Base-by-base conservation (phyloP, 2,329 filamentous ascomycete species). In the Cytospora leucostoma region DNA sequence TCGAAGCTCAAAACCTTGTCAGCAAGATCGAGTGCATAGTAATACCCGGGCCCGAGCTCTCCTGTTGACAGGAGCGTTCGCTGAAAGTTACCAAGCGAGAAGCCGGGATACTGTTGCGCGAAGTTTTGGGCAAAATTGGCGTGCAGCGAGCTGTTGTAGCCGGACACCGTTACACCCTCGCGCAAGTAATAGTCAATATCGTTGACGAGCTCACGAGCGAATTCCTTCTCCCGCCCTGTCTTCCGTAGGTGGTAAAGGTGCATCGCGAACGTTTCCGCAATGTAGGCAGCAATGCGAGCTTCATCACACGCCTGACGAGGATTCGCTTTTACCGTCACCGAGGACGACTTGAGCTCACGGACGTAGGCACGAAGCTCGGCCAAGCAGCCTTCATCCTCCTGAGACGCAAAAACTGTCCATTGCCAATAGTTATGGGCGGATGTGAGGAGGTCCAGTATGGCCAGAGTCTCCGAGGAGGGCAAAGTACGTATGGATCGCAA, bases 391-490 rank as follows among this genome's bases (percentile, higher is more conserved):
- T 84, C 82, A 70, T 96, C 90, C 64, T 88, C 88, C 66, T 90
- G 86, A 40, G 96, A 79, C 47, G 90, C 88, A 62, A 91, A 89
- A 62, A 96, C 93, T 1, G 92, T 93, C 92, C 94, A 97, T 1
- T 93, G 90, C 94, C 94, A 98, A 72, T 93, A 91, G 74, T 97
- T 95, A 72, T 97, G 93, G 5, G 94, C 91, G 3, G 90, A 87
- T 2, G 91, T 88, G 44, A 97, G 86, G 73, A 98, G 98, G 70
- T 94, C 88, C 17, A 99, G 81, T 69, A 97, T 87, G 0, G 90
- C 87, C 27, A 93, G 79, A 4, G 88, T 86, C 66, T 92, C 85
- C 38, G 80, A 79, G n/a, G 84, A 81, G 10, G 89, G 81, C 27
- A 93, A 74, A 1, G 84, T 79, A 32, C 84, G 82, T 65, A 97